Evolutionary conservation across 257 asterid species (phyloP).

Genomic region (Datura wrightii): DNA sequence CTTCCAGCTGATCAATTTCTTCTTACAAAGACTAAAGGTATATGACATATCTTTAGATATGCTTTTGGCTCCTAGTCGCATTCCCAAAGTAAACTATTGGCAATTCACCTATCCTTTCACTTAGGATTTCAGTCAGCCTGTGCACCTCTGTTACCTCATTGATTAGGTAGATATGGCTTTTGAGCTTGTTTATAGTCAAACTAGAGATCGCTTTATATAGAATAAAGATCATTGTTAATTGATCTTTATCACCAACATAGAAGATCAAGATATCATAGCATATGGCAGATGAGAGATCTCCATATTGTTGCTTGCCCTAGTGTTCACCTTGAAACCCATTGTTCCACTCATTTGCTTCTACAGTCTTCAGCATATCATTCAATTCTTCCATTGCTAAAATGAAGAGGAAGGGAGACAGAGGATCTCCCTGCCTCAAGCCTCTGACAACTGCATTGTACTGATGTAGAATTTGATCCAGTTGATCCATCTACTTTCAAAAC

Average conservation of each 20-base stretch:
- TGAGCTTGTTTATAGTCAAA: not conserved
- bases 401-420: not conserved
- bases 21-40: not conserved
- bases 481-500: not conserved
- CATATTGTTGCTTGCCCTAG: not conserved
- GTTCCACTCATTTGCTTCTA: not conserved
- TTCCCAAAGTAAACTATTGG: not conserved
- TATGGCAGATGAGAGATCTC: constrained; percentile 1
- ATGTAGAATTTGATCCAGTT: not conserved
- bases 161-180: not conserved
- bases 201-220: not conserved
- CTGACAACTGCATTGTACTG: not conserved
- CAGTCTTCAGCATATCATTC: constrained; percentile 1
- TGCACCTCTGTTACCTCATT: not conserved
- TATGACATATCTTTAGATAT: not conserved
- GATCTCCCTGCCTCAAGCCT: not conserved
- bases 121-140: not conserved
- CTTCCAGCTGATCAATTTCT: not conserved
- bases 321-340: not conserved
- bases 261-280: too few species aligned
- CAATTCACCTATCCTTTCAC: not conserved
- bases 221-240: not conserved
- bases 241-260: not conserved
- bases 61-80: not conserved
- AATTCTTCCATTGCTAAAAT: constrained; percentile 14